phyloP scores from a whole-genome alignment of 1,284 basidiomycete genomes.

The Omphalotus olearius region DNA sequence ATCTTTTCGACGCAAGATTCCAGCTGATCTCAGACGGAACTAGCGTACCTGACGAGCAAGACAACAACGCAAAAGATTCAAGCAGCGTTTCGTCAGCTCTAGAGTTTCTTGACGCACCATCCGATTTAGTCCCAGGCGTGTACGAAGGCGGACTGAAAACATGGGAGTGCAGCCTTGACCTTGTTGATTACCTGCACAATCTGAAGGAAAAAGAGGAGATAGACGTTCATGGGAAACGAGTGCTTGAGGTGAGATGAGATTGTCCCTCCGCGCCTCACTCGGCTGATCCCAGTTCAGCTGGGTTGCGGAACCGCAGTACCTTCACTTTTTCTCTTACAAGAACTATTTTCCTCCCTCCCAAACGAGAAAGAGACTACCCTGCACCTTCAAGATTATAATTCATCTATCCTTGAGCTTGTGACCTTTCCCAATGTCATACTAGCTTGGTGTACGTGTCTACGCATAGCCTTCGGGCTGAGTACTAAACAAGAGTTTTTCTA shows the following conservation, averaged over 20 bases:
- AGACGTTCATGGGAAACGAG: slow-evolving; percentile 35
- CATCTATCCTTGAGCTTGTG: slow-evolving; percentile 76
- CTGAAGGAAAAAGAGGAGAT: slow-evolving; percentile 21
- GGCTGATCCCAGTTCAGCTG: slow-evolving; percentile 45
- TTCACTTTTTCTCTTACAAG: slow-evolving; percentile 66
- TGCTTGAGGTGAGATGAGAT: slow-evolving; percentile 56
- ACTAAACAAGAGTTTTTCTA: slow-evolving; percentile 17
- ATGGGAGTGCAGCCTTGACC: slow-evolving; percentile 94
- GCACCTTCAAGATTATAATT: slow-evolving; percentile 95
- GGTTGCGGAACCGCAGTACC: slow-evolving; percentile 94
- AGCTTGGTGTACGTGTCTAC: slow-evolving; percentile 67
- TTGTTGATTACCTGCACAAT: slow-evolving; percentile 57
- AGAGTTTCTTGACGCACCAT: slow-evolving; percentile 73
- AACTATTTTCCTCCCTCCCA: slow-evolving; percentile 45
- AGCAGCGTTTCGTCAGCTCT: slow-evolving; percentile 29
- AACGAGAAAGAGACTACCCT: slow-evolving; percentile 43
- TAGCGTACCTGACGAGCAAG: slow-evolving; percentile 20
- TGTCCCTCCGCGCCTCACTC: slow-evolving; percentile 17
- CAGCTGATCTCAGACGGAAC: slow-evolving; percentile 69
- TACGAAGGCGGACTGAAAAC: slow-evolving; percentile 98
- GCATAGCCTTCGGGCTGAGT: not conserved
- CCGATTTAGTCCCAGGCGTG: slow-evolving; percentile 87
- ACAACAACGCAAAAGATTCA: slow-evolving; percentile 11
- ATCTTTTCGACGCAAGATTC: slow-evolving; percentile 93
- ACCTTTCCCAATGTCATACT: slow-evolving; percentile 89